These are phyloP conservation scores for Penicillium simplicissimum DNA, from an alignment of 495 filamentous ascomycete genomes.

Conservation along the genomic window DNA sequence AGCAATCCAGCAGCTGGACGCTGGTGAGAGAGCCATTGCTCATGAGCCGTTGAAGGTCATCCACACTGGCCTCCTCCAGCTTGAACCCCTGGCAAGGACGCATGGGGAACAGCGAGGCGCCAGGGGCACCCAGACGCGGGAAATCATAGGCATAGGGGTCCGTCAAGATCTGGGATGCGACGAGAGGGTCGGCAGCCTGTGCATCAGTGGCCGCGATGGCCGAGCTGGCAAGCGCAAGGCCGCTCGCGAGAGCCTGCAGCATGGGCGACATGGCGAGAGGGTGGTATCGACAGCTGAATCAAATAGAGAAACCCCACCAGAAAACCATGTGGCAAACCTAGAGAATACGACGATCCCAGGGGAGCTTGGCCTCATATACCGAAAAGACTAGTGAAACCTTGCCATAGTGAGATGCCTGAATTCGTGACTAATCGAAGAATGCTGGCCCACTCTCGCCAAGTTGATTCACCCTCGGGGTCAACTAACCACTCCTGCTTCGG, in stretches of 20 bases:
- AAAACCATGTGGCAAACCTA: constrained; percentile 24
- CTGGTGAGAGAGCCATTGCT: constrained; percentile 44
- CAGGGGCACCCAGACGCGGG: constrained; percentile 35
- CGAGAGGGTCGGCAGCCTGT: constrained; percentile 20
- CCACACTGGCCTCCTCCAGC: constrained; percentile 64
- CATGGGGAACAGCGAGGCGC: constrained; percentile 56
- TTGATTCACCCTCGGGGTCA: not conserved
- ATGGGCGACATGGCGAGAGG: constrained; percentile 20
- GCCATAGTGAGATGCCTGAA: not conserved
- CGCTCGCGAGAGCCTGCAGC: constrained; percentile 22
- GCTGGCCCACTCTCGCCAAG: constrained; percentile 2
- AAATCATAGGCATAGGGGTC: constrained; percentile 46
- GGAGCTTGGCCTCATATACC: constrained; percentile 13
- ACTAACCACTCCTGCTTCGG: not conserved
- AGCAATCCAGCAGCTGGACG: constrained; percentile 53
- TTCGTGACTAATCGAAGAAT: constrained; percentile 17
- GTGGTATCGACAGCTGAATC: constrained; percentile 2
- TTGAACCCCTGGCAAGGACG: constrained; percentile 58
- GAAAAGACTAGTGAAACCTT: not conserved
- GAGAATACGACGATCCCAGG: constrained; percentile 16
- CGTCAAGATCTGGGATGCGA: constrained; percentile 35
- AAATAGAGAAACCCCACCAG: constrained; percentile 17
- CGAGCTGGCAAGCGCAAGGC: constrained; percentile 26
- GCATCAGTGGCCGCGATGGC: constrained; percentile 13
- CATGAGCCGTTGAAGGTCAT: constrained; percentile 52